Evolutionary conservation across 192 early-diverging fungal species (phyloP).

Genomic region (Coemansia pectinata): DNA sequence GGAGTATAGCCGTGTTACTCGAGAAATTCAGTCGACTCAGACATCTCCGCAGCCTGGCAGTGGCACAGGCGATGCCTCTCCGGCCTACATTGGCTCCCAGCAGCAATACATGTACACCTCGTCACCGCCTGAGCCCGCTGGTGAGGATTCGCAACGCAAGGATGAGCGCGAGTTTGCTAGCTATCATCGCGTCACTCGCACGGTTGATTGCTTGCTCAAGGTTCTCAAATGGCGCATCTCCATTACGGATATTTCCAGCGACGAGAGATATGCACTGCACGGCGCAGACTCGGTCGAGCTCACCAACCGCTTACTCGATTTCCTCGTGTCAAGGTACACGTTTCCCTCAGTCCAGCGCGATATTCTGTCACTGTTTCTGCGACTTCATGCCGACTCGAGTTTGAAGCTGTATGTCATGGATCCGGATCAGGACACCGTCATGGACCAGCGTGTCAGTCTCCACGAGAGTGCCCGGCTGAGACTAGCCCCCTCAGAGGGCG

Average conservation of each 20-base stretch:
- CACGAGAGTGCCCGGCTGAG: slow-evolving; percentile 44
- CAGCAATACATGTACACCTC: not conserved
- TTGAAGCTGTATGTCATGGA: slow-evolving; percentile 42
- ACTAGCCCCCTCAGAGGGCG: slow-evolving; percentile 11
- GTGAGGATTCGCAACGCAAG: not conserved
- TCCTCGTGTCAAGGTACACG: slow-evolving; percentile 35
- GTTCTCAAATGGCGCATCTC: slow-evolving; percentile 40
- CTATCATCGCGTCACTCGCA: slow-evolving; percentile 27
- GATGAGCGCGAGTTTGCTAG: slow-evolving; percentile 28
- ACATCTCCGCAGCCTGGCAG: not conserved
- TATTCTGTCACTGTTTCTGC: slow-evolving; percentile 36
- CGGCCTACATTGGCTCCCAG: not conserved
- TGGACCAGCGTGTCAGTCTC: slow-evolving; percentile 53
- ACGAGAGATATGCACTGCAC: slow-evolving; percentile 15
- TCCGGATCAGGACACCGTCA: slow-evolving; percentile 35
- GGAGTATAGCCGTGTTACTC: slow-evolving; percentile 9
- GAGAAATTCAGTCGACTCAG: not conserved
- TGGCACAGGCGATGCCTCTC: slow-evolving; percentile 13
- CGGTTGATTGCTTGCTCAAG: slow-evolving; percentile 20
- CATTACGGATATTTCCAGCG: slow-evolving; percentile 28
- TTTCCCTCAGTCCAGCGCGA: slow-evolving; percentile 43
- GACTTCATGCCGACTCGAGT: slow-evolving; percentile 45
- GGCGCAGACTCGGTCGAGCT: slow-evolving; percentile 37
- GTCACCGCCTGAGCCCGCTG: slow-evolving; percentile 9
- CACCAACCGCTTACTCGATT: slow-evolving; percentile 28